phyloP scores from a whole-genome alignment of 2,329 filamentous ascomycete genomes.

The Simplicillium sp. region DNA sequence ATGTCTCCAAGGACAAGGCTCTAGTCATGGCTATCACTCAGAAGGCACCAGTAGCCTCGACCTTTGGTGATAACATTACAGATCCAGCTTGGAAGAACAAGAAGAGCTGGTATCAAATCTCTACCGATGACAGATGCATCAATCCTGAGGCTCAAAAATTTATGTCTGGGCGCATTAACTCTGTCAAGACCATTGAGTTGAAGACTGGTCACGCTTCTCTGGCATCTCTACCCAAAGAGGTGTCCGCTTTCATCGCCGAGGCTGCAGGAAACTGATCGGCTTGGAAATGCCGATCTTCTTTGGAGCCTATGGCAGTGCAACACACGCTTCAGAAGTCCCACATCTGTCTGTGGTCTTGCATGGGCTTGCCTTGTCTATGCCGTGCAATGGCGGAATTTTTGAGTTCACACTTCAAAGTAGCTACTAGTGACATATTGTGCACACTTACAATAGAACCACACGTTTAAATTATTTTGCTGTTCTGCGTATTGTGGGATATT shows the following conservation, averaged over 20 bases:
- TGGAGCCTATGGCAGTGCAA: too few relatives aligned
- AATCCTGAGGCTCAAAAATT: conserved; percentile 2
- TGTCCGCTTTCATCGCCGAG: conserved; percentile 3
- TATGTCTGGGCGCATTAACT: conserved; percentile 1
- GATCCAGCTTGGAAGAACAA: conserved; percentile 2
- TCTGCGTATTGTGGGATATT: too few relatives aligned
- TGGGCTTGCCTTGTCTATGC: too few relatives aligned
- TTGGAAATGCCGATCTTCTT: too few relatives aligned
- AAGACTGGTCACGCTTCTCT: conserved; percentile 2
- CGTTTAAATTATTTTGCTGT: too few relatives aligned
- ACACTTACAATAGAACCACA: too few relatives aligned
- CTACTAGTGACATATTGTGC: too few relatives aligned
- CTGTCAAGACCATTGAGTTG: conserved; percentile 4
- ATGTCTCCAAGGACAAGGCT: conserved; percentile 1
- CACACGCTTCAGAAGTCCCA: too few relatives aligned
- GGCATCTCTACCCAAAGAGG: conserved; percentile 1
- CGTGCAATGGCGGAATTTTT: too few relatives aligned
- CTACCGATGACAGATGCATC: conserved; percentile 4
- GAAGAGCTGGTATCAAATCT: conserved; percentile 4
- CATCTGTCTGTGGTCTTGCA: too few relatives aligned
- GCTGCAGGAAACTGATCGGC: not conserved
- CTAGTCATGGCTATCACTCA: conserved; percentile 4
- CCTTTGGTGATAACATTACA: conserved; percentile 4
- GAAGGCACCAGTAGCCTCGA: conserved; percentile 3
- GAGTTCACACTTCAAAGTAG: too few relatives aligned